Evolutionary conservation across 2,329 filamentous ascomycete species (phyloP), one percentile per base, ranked within the genome.

Genomic region (Aspergillus fijiensis): DNA sequence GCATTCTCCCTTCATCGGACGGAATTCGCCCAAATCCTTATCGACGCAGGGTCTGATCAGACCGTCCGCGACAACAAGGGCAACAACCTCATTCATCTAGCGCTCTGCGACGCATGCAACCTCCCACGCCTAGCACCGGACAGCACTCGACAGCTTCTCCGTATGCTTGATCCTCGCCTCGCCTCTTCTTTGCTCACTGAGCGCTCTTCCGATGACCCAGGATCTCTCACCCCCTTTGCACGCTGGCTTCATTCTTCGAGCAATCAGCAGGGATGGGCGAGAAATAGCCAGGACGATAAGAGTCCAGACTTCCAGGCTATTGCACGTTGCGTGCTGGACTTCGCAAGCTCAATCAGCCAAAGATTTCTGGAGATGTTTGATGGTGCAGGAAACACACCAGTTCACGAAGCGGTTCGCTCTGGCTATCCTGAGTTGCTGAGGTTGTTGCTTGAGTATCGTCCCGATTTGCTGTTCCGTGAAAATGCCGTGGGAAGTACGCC

Each of bases 401-500:
- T 80, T 10, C 80, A 82, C 61, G 62, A 69, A 2, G 70, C 70
- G 1, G 70, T 78, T 25, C 71, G 70, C 29, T 56, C 76, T 5
- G 82, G 85, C 42, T 76, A 87, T 1, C 80, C 82, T 14, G 78
- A 86, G 65, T 80, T 90, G 29, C 87, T 90, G 3, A 58, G 68
- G 16, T 16, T 67, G 11, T 69, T 77, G 47, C 74, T 92, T 11
- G 76, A 83, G 10, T 78, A 78, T 64, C 80, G 84, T 19, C 84
- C 88, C 0, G 79, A 81, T 27, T 79, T 92, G 1, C 76, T 92
- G 0, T 82, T 85, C 65, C 84, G 87, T 23, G 91, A 95, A 72
- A 93, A 93, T 65, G 85, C 89, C 0, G 89, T 89, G 0, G 91
- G 91, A 1, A 82, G 85, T 16, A 95, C 90, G 0, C 88, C 91